A percentile compares a stretch with the other conserved stretches of the same genome.
These are phyloP conservation scores for Solioccasus polychromus DNA, from an alignment of 768 basidiomycete species.

Conservation along the genomic window DNA sequence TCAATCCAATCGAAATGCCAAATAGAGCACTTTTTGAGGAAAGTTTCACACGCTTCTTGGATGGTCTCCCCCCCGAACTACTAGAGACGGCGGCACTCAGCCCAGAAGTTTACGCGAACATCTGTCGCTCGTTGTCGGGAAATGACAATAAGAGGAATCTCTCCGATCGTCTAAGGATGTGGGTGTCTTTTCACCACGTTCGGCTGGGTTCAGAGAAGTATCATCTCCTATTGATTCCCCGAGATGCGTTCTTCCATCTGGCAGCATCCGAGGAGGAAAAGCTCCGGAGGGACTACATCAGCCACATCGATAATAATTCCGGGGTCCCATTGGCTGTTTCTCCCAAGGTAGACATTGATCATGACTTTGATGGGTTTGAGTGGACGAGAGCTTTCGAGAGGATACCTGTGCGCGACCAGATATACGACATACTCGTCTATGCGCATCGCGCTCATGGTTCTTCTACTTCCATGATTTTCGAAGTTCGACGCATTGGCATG, in stretches of 20 bases:
- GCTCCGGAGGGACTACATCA: constrained; percentile 45
- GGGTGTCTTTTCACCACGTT: constrained; percentile 59
- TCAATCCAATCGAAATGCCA: constrained; percentile 61
- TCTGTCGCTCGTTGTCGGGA: constrained; percentile 47
- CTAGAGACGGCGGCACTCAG: constrained; percentile 59
- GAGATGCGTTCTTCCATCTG: constrained; percentile 56
- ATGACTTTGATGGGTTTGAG: constrained; percentile 29
- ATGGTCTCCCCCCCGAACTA: constrained; percentile 50
- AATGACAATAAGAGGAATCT: constrained; percentile 28
- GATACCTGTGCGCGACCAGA: constrained; percentile 62
- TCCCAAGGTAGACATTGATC: constrained; percentile 17
- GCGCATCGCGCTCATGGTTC: constrained; percentile 60
- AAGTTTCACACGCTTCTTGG: constrained; percentile 45
- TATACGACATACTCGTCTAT: constrained; percentile 68
- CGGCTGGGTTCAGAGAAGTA: constrained; percentile 58
- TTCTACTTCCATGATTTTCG: constrained; percentile 51
- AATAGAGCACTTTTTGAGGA: constrained; percentile 51
- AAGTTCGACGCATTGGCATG: constrained; percentile 55
- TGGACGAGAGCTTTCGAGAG: constrained; percentile 50
- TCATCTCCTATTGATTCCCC: constrained; percentile 56
- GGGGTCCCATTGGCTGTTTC: constrained; percentile 7
- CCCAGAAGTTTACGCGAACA: constrained; percentile 50
- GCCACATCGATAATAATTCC: constrained; percentile 31
- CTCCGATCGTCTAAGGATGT: constrained; percentile 45
- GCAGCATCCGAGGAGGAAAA: constrained; percentile 49